Percentiles rank a stretch among this genome's conserved stretches.
phyloP scores from a whole-genome alignment of 495 filamentous ascomycete species.

The Hypoxylon lienhwacheense region DNA sequence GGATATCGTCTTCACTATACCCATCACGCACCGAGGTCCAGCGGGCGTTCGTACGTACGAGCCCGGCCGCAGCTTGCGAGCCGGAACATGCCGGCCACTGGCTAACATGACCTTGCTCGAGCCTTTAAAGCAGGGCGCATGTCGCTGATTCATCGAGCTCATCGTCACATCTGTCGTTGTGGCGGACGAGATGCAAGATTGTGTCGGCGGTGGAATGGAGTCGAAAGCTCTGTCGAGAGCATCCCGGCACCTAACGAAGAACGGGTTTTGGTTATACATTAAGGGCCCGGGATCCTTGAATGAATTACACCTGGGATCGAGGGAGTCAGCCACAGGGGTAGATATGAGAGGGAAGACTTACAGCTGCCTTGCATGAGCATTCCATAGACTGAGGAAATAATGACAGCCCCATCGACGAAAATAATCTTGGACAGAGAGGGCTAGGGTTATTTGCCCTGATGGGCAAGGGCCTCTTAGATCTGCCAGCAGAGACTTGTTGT shows the following conservation, averaged over 20 bases:
- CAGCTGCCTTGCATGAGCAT: slow-evolving; percentile 47
- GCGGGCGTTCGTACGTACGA: slow-evolving; percentile 44
- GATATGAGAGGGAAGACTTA: slow-evolving; percentile 7
- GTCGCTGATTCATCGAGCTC: slow-evolving; percentile 33
- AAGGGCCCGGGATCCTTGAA: slow-evolving; percentile 53
- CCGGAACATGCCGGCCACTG: slow-evolving; percentile 21
- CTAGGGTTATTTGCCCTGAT: slow-evolving; percentile 44
- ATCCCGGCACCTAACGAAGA: slow-evolving; percentile 46
- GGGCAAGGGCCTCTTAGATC: slow-evolving; percentile 39
- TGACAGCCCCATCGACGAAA: slow-evolving; percentile 48
- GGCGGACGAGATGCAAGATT: slow-evolving; percentile 15
- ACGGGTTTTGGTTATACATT: slow-evolving; percentile 44
- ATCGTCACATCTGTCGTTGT: slow-evolving; percentile 32
- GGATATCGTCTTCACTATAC: slow-evolving; percentile 44
- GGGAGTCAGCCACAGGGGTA: neutral
- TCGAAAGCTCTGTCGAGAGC: slow-evolving; percentile 45
- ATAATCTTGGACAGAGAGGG: slow-evolving; percentile 32
- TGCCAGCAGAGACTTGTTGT: slow-evolving; percentile 41
- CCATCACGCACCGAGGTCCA: slow-evolving; percentile 40
- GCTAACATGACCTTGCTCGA: slow-evolving; percentile 39
- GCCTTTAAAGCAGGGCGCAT: slow-evolving; percentile 45
- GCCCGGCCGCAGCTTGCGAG: slow-evolving; percentile 36
- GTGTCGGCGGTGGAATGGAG: slow-evolving; percentile 43
- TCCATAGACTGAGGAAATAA: slow-evolving; percentile 48
- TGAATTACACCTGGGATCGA: slow-evolving; percentile 41